Evolutionary conservation across 164 flowering plant species (phyloP), one percentile per base, ranked within the genome.

Genomic region (Aristolochia californica): DNA sequence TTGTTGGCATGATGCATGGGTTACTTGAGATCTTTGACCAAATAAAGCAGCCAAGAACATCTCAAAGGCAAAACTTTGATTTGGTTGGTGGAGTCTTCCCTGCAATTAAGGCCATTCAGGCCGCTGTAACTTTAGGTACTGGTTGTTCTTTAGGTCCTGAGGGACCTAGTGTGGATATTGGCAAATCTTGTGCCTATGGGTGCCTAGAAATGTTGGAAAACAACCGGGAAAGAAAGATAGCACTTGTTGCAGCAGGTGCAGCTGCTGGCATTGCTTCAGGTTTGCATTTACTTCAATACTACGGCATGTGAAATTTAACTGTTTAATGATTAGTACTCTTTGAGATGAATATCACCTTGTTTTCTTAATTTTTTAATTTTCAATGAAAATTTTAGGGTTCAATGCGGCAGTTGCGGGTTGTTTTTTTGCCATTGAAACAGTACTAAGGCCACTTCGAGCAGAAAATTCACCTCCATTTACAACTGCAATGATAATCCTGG

Each of bases 241-340:
- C 99, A 64, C 91, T 94, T 60, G 75, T 87, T 69, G 99, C 99
- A n/a, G 96, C 99, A 62, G 99, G 99, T 64, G 88, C 99, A 49
- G 99, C 99, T 58, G 93, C 99, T 73, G 99, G 99, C 48, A 94
- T 94, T 70, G 74, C 99, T 70, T 85, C 99, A 72, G 99, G 98
- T 87, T 75, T 58, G 58, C 26, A 25, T 57, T 60, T 23, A 56
- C 7, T 45, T 30, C 45, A 28, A 48, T 49, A 50, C 40, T 15
- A 4, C 10, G 40, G n/a, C n/a, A n/a, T n/a, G 40, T 34, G 40
- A 34, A 34, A 7, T 34, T 9, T 34, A 34, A 9, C 10, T 34
- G 10, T 28, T 28, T 28, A 28, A 28, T 3, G n/a, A 27, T 30
- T 15, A 27, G 24, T 28, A 14, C n/a, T 16, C 12, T 22, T 22